Evolutionary conservation across 345 rosid species (phyloP), one percentile per base, ranked within the genome.

Genomic region (Bruguiera parviflora): DNA sequence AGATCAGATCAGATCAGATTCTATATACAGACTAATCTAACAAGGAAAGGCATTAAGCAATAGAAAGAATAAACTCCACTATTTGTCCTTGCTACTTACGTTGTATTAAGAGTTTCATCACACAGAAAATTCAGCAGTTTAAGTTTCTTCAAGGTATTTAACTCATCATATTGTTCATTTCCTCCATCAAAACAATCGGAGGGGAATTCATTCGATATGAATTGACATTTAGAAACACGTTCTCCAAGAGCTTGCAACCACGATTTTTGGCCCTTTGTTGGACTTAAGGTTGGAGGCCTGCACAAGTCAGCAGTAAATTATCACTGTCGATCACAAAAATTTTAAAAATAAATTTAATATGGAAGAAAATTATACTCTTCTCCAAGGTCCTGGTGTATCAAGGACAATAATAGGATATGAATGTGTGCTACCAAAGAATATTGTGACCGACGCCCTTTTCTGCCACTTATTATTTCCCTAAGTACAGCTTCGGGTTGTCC

Each of bases 401-500:
- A 53, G 29, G 83, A 78, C 66, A 92, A 58, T 70, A 95, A 70
- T 29, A 87, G 82, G 65, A 78, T 71, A 37, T 91, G 90, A 70
- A 84, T 73, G 58, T 88, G 91, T 46, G 80, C 87, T 32, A 81
- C 66, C 13, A 75, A 70, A 13, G 91, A 88, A 61, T 77, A 76
- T 43, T 76, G 89, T 52, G 81, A 79, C 66, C 82, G 76, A 61
- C 86, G 87, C 53, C 72, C 85, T 71, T 77, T 75, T 69, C 85
- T 66, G 64, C 85, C 87, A 18, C 75, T 71, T 28, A 83, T 63
- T 63, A 95, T 61, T 80, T 90, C 97, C 60, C 85, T 81, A 52
- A 95, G 58, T 60, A 88, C 80, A 69, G 83, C 75, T 70, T 87
- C 87, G 75, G 92, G 81, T 79, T 88, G 87, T 63, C 91, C 96